A percentile compares a stretch with the other conserved stretches of the same genome.
Conservation (phyloP, 257 asterid species). For the Nicotiana otophora region DNA sequence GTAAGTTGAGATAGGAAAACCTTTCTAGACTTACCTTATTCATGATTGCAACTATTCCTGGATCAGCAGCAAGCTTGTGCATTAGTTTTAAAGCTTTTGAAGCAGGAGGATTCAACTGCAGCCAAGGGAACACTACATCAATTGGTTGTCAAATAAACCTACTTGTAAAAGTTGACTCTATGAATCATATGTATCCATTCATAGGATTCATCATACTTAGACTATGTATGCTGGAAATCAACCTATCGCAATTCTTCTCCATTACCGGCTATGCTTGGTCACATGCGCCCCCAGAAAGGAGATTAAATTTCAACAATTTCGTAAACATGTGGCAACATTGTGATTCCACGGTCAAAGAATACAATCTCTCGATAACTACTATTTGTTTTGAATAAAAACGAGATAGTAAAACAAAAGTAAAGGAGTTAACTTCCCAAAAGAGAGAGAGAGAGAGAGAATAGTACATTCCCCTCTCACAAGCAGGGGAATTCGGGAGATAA, state of each 20-base stretch:
- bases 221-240: neutral
- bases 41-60: conserved; percentile 92
- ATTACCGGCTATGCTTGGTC: neutral
- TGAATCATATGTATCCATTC: neutral
- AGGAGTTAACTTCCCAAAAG: too few species aligned
- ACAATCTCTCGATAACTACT: neutral
- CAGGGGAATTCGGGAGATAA: too few species aligned
- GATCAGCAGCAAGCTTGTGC: conserved; percentile 97
- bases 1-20: conserved; percentile 8
- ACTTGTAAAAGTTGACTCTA: neutral
- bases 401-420: neutral
- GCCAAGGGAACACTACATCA: conserved; percentile 15
- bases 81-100: conserved; percentile 69
- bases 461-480: too few species aligned
- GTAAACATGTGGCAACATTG: neutral
- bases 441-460: too few species aligned
- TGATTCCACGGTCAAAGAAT: neutral
- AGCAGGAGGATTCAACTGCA: conserved; percentile 85
- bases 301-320: neutral
- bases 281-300: neutral
- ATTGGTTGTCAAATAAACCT: neutral
- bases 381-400: neutral
- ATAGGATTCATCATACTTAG: neutral
- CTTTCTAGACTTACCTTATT: conserved; percentile 54
- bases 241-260: neutral